These are phyloP conservation scores for Aegilops umbellulata DNA, from an alignment of 176 grass and related monocot species.

Conservation along the genomic window DNA sequence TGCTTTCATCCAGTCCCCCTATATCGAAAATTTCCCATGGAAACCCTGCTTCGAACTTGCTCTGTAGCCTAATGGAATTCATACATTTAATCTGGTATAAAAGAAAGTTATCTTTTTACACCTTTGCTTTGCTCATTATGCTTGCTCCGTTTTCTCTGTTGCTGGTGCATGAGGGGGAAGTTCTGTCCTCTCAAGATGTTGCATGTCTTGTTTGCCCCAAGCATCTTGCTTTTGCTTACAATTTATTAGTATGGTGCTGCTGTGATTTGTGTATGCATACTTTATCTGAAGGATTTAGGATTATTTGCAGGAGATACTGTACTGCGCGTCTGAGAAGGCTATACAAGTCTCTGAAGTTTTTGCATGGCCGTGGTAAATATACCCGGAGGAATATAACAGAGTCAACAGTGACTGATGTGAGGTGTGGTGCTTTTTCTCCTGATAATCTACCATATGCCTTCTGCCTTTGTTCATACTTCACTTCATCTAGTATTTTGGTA, in stretches of 20 bases:
- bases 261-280: not conserved
- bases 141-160: not conserved
- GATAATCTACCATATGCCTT: not conserved
- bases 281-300: conserved; percentile 33
- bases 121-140: not conserved
- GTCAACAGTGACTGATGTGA: conserved; percentile 83
- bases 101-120: not conserved
- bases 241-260: not conserved
- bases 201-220: not conserved
- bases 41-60: not conserved
- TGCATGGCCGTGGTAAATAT: conserved; percentile 92
- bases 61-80: not conserved
- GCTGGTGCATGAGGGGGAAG: not conserved
- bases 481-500: not conserved
- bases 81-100: not conserved
- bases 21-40: not conserved
- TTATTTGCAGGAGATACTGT: conserved; percentile 85
- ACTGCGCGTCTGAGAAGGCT: conserved; percentile 80
- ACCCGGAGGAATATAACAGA: conserved; percentile 72
- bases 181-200: not conserved
- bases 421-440: conserved; percentile 45
- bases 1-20: not conserved
- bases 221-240: not conserved
- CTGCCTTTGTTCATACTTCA: not conserved
- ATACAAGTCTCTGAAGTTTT: conserved; percentile 91